Evolutionary conservation across 2,329 filamentous ascomycete species (phyloP), one percentile per base, ranked within the genome.

Genomic region (Hypomyces perniciosus): DNA sequence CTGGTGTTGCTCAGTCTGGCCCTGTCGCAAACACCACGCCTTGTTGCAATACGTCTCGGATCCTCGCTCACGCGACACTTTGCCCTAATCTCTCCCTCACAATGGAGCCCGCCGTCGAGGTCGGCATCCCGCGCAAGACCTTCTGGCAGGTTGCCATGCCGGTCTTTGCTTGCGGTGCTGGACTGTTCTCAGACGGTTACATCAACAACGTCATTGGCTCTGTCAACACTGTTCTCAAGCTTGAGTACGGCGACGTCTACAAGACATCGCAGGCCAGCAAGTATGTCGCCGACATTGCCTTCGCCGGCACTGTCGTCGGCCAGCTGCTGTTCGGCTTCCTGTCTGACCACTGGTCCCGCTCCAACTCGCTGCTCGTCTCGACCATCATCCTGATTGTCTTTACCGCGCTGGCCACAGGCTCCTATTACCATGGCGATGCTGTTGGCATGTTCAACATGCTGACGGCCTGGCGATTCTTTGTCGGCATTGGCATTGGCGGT

Each of bases 131-230:
- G 46, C 50, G 43, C 34, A 62, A 58, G 53, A 44, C 59, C 8
- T 63, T 62, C 33, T 50, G 54, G 28, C 10, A 58, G 26, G 48
- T 58, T 2, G 59, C 57, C 4, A 40, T 79, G 77, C 89, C 90
- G 10, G 86, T 90, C 1, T 85, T 96, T 59, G 90, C 90, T 40
- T 95, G 90, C 63, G 91, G 91, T 57, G 88, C 90, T 46, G 91
- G 91, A 61, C 77, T 96, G 2, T 96, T 96, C 69, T 90, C 86
- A 27, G 91, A 96, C 67, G 91, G 91, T 12, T 96, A 96, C 67
- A 81, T 96, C 64, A 95, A 95, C 70, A 90, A 88, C 62, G 88
- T 95, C 56, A 96, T 96, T 59, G 90, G 91, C 5, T 88, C 86
- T 3, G 90, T 96, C 52, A 88, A 85, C 60, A 95, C 90, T 1